phyloP scores from a whole-genome alignment of 306 rosid species.

The Malus asiatica region DNA sequence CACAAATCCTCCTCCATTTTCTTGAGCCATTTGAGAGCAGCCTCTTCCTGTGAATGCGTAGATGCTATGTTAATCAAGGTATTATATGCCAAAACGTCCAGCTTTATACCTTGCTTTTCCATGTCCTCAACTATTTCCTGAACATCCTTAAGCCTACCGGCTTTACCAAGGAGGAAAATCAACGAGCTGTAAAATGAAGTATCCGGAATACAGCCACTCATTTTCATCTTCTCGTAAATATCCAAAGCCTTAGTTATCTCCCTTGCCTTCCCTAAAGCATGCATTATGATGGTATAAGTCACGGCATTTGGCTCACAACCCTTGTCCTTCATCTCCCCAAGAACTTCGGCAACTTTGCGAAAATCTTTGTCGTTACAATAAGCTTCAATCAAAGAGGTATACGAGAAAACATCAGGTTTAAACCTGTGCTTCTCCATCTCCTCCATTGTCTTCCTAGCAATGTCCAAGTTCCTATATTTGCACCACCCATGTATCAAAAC shows the following conservation, averaged over 20 bases:
- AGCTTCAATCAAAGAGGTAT: slow-evolving; percentile 48
- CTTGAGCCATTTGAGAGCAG: slow-evolving; percentile 69
- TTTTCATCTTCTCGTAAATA: slow-evolving; percentile 20
- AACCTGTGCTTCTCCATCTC: slow-evolving; percentile 56
- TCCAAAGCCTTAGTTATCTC: slow-evolving; percentile 16
- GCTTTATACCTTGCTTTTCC: slow-evolving; percentile 22
- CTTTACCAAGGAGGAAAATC: slow-evolving; percentile 22
- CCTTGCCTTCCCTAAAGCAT: slow-evolving; percentile 24
- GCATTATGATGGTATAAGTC: slow-evolving; percentile 22
- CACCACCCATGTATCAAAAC: slow-evolving; percentile 81
- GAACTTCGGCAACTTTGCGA: slow-evolving; percentile 61
- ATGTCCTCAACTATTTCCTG: slow-evolving; percentile 14
- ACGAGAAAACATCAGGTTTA: slow-evolving; percentile 49
- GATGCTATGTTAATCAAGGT: slow-evolving; percentile 64
- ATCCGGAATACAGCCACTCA: slow-evolving; percentile 9
- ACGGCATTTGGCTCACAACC: slow-evolving; percentile 66
- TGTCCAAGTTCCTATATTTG: slow-evolving; percentile 42
- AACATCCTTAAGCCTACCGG: slow-evolving; percentile 18
- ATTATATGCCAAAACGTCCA: slow-evolving; percentile 38
- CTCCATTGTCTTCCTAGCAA: slow-evolving; percentile 53
- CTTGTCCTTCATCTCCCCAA: slow-evolving; percentile 70
- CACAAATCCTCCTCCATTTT: slow-evolving; percentile 63
- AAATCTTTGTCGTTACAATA: slow-evolving; percentile 61
- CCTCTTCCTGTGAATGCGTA: slow-evolving; percentile 61
- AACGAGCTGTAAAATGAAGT: slow-evolving; percentile 13